Conservation (phyloP, 257 asterid genomes). For the Solanum sitiens region DNA sequence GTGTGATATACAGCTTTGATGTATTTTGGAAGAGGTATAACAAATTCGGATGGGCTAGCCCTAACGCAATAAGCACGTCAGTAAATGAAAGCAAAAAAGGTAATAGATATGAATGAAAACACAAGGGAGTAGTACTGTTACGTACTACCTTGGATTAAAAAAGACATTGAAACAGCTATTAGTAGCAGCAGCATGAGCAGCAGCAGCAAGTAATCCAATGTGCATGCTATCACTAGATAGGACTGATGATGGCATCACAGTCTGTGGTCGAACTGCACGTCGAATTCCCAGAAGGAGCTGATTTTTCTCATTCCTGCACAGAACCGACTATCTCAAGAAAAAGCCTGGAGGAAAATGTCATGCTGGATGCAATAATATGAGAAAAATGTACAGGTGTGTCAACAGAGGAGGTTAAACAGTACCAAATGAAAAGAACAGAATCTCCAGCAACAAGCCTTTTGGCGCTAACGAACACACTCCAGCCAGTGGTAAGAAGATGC, state of each 20-base stretch:
- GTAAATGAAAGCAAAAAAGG: background rate
- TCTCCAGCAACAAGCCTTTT: constrained; percentile 52
- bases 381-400: background rate
- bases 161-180: constrained; percentile 94
- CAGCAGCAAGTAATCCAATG: constrained; percentile 96
- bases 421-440: constrained; percentile 55
- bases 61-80: constrained; percentile 29
- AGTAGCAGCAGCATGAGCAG: constrained; percentile 99
- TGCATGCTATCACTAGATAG: constrained; percentile 99
- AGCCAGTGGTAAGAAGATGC: constrained; percentile 49
- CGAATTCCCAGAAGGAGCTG: constrained; percentile 94
- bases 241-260: constrained; percentile 97
- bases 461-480: constrained; percentile 56
- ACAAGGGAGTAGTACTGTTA: background rate
- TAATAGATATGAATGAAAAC: background rate
- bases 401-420: background rate
- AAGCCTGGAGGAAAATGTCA: background rate
- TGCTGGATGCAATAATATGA: background rate
- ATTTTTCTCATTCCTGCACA: constrained; percentile 78
- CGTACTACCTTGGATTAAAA: constrained; percentile 68
- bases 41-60: constrained; percentile 96
- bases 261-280: constrained; percentile 86
- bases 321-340: background rate
- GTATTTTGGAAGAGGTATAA: constrained; percentile 83
- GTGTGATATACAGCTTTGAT: constrained; percentile 90